Conservation (phyloP, 2,329 filamentous ascomycete species). For the Claviceps digitariae region DNA sequence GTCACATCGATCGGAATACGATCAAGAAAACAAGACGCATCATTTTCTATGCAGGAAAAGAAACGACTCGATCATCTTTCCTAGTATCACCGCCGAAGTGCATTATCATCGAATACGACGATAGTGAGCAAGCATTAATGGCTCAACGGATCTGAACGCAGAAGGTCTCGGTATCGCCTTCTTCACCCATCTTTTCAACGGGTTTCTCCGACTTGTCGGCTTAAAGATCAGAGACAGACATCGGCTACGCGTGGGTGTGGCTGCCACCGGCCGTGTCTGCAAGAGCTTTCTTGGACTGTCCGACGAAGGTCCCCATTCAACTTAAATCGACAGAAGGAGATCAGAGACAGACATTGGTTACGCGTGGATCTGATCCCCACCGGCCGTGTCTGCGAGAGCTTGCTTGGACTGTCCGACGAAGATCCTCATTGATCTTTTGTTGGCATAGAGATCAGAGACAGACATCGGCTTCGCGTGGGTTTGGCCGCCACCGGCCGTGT, state of each 20-base stretch:
- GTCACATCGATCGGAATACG: neutral
- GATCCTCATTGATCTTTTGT: too few relatives aligned
- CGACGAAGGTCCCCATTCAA: too few relatives aligned
- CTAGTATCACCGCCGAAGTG: constrained; percentile 3
- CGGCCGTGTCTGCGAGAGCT: too few relatives aligned
- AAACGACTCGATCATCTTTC: neutral
- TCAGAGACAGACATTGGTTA: too few relatives aligned
- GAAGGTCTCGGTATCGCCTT: constrained; percentile 4
- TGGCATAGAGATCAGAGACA: too few relatives aligned
- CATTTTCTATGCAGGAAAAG: neutral
- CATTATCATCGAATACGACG: constrained; percentile 11
- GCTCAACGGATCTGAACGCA: constrained; percentile 16
- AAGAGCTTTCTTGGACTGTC: too few relatives aligned
- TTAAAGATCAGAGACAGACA: neutral
- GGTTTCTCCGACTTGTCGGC: neutral
- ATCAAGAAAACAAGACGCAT: neutral
- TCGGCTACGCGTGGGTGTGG: neutral
- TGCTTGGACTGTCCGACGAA: too few relatives aligned
- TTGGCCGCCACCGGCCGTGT: too few relatives aligned
- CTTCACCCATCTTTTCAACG: neutral
- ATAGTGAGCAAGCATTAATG: constrained; percentile 18
- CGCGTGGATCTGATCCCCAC: too few relatives aligned
- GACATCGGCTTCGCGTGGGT: neutral
- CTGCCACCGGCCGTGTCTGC: too few relatives aligned
- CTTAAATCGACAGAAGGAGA: too few relatives aligned